Evolutionary conservation across 2,329 filamentous ascomycete genomes (phyloP).

Genomic region (Phoma sp.): DNA sequence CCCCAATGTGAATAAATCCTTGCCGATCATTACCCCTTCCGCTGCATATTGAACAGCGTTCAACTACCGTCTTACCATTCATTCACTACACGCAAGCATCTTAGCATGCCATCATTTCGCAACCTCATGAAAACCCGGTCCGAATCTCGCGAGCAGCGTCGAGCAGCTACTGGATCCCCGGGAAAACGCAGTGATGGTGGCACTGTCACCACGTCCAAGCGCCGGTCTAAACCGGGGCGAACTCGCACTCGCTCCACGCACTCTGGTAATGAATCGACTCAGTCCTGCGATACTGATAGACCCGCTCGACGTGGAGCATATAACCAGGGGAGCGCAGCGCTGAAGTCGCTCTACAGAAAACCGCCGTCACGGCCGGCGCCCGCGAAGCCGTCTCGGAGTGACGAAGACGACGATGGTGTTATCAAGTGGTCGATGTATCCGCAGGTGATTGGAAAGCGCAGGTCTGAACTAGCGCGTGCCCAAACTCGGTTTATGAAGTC

Average conservation of each 20-base stretch:
- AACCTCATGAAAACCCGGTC: background rate
- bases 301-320: background rate
- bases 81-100: background rate
- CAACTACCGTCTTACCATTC: background rate
- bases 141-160: background rate
- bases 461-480: background rate
- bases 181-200: background rate
- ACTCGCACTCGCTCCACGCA: background rate
- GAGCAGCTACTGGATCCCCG: background rate
- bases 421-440: constrained; percentile 8
- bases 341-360: background rate
- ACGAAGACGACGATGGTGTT: background rate
- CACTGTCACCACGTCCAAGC: background rate
- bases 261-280: background rate
- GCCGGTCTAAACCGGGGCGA: background rate
- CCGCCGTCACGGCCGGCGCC: background rate
- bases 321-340: background rate
- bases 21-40: background rate
- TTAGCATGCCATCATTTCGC: background rate
- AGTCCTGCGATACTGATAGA: background rate
- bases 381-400: background rate
- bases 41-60: background rate
- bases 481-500: background rate
- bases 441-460: constrained; percentile 5
- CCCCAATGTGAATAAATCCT: background rate